These are phyloP conservation scores for Chamaenerion angustifolium DNA, from an alignment of 345 rosid species.

Conservation along the genomic window DNA sequence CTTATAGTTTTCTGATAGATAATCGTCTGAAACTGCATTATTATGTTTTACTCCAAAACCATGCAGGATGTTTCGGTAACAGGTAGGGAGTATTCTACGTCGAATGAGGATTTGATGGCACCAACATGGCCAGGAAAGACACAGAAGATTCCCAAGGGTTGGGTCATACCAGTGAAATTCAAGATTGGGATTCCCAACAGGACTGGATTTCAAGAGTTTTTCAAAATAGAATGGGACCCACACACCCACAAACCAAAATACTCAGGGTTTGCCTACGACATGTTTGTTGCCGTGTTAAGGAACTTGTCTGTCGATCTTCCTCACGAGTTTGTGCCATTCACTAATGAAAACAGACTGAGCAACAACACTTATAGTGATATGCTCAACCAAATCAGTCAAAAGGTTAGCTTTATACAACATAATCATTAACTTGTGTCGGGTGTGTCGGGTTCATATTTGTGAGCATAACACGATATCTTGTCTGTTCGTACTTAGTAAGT, in stretches of 20 bases:
- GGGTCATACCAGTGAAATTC: slow-evolving; percentile 11
- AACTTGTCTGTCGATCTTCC: slow-evolving; percentile 11
- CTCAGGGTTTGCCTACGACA: slow-evolving; percentile 14
- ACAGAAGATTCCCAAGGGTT: slow-evolving; percentile 8
- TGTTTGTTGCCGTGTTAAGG: slow-evolving; percentile 6
- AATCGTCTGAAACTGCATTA: no score
- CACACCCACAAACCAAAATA: not conserved
- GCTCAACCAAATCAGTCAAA: slow-evolving; percentile 2
- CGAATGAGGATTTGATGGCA: no score
- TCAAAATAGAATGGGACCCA: slow-evolving; percentile 8
- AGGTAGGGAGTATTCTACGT: no score
- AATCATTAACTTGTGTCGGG: no score
- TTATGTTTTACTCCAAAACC: not conserved
- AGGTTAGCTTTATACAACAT: not conserved
- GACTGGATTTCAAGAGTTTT: slow-evolving; percentile 7
- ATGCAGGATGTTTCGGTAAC: no score
- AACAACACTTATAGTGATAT: slow-evolving; percentile 7
- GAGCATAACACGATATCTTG: no score
- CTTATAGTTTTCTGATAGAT: not conserved
- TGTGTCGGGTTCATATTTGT: no score
- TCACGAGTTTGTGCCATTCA: slow-evolving; percentile 7
- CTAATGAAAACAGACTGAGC: not conserved
- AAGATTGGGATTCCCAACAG: slow-evolving; percentile 14
- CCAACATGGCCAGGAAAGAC: no score
- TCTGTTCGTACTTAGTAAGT: not conserved